Evolutionary conservation across 2,329 filamentous ascomycete genomes (phyloP).

Genomic region (Aspergillus fischeri): DNA sequence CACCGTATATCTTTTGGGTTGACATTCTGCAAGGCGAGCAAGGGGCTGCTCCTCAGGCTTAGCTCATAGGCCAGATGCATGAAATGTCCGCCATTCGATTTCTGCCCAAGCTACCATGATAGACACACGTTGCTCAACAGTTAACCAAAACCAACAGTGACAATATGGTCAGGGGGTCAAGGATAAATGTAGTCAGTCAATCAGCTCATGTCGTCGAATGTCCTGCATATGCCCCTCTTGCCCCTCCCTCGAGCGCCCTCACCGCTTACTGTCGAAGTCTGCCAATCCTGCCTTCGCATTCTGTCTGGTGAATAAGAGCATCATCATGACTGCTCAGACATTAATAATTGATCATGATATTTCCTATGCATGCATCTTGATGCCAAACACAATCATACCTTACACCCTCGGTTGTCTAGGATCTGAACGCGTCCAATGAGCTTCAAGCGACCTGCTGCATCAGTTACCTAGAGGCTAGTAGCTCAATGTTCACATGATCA

Average conservation of each 20-base stretch:
- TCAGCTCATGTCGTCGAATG: slow-evolving; percentile 1
- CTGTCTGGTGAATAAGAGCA: neutral
- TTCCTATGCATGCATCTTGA: neutral
- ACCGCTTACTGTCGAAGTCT: slow-evolving; percentile 12
- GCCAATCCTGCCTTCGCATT: slow-evolving; percentile 7
- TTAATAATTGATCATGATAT: neutral
- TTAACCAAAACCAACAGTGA: slow-evolving; percentile 12
- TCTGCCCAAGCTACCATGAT: slow-evolving; percentile 20
- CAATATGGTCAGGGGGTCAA: slow-evolving; percentile 5
- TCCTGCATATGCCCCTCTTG: slow-evolving; percentile 9
- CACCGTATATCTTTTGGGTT: slow-evolving; percentile 17
- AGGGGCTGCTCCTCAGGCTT: slow-evolving; percentile 10
- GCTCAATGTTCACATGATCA: slow-evolving; percentile 18
- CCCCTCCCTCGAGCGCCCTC: slow-evolving; percentile 7
- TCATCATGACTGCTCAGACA: neutral
- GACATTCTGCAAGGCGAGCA: slow-evolving; percentile 17
- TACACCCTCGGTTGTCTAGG: neutral
- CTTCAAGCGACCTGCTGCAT: neutral
- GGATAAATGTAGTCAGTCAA: slow-evolving; percentile 14
- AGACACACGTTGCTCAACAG: slow-evolving; percentile 4
- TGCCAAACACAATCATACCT: neutral
- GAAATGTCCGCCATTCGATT: slow-evolving; percentile 14
- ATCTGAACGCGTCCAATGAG: neutral
- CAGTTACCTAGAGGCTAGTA: neutral
- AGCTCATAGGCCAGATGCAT: slow-evolving; percentile 11